phyloP scores from a whole-genome alignment of 768 basidiomycete species.

The Trametes elegans region DNA sequence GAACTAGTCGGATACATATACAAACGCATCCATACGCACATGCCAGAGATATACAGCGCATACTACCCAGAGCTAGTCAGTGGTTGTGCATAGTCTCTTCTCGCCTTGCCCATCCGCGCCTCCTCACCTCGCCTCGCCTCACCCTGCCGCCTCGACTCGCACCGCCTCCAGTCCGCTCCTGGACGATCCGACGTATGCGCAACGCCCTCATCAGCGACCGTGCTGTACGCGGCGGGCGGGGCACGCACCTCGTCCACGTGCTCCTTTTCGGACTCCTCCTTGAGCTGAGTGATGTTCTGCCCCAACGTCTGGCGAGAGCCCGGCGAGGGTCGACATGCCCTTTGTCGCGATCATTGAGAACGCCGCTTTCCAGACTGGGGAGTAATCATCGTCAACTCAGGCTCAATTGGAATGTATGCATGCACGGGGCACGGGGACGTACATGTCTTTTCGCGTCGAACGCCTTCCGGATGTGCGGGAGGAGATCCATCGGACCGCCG shows the following conservation, averaged over 20 bases:
- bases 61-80: too few species aligned
- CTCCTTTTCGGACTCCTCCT: conserved; percentile 79
- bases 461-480: conserved; percentile 86
- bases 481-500: conserved; percentile 69
- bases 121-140: too few species aligned
- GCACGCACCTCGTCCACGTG: conserved; percentile 67
- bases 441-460: conserved; percentile 91
- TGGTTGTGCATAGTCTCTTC: too few species aligned
- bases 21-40: too few species aligned
- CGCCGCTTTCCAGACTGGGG: conserved; percentile 89
- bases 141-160: too few species aligned
- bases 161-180: too few species aligned
- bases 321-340: conserved; percentile 65
- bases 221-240: not conserved
- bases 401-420: not conserved
- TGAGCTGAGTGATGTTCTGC: conserved; percentile 62
- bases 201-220: too few species aligned
- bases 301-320: conserved; percentile 47
- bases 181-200: too few species aligned
- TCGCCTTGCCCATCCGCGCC: too few species aligned
- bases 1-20: too few species aligned
- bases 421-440: conserved; percentile 30
- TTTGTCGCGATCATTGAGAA: conserved; percentile 84
- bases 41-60: too few species aligned
- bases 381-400: too few species aligned